Conservation (phyloP, 352 stramenopile species). For the Bremia lactucae region DNA sequence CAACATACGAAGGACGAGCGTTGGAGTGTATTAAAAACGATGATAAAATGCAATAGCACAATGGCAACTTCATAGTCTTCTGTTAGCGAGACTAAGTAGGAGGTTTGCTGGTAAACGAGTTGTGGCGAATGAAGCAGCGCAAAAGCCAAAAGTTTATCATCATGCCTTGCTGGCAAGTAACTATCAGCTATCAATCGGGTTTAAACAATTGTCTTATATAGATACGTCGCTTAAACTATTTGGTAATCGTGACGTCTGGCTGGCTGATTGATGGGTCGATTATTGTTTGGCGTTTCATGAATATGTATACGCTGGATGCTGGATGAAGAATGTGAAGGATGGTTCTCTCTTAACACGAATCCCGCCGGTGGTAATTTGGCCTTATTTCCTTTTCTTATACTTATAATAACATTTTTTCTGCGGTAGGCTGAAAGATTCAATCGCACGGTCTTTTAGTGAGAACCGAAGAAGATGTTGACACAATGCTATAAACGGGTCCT, state of each 20-base stretch:
- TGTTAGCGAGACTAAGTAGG: neutral
- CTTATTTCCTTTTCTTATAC: neutral
- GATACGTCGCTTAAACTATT: neutral
- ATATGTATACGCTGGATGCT: constrained; percentile 8
- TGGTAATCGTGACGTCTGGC: constrained; percentile 32
- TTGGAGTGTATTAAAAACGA: constrained; percentile 2
- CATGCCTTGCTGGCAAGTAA: neutral
- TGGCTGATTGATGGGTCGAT: constrained; percentile 2
- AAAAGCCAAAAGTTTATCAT: constrained; percentile 2
- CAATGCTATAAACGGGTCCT: constrained; percentile 54
- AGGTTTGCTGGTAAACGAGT: neutral
- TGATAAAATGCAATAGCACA: constrained; percentile 4
- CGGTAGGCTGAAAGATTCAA: constrained; percentile 57
- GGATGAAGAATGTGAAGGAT: constrained; percentile 77
- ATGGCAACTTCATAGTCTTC: constrained; percentile 12
- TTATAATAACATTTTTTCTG: neutral
- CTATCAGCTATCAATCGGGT: constrained; percentile 8
- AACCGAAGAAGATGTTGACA: constrained; percentile 44
- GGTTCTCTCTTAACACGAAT: constrained; percentile 63
- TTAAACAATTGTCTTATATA: neutral
- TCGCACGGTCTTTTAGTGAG: constrained; percentile 48
- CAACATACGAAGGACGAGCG: constrained; percentile 36
- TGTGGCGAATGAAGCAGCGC: constrained; percentile 10
- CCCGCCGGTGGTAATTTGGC: constrained; percentile 28
- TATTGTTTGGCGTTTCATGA: neutral